phyloP scores from a whole-genome alignment of 768 basidiomycete genomes.

The Russula sp. region DNA sequence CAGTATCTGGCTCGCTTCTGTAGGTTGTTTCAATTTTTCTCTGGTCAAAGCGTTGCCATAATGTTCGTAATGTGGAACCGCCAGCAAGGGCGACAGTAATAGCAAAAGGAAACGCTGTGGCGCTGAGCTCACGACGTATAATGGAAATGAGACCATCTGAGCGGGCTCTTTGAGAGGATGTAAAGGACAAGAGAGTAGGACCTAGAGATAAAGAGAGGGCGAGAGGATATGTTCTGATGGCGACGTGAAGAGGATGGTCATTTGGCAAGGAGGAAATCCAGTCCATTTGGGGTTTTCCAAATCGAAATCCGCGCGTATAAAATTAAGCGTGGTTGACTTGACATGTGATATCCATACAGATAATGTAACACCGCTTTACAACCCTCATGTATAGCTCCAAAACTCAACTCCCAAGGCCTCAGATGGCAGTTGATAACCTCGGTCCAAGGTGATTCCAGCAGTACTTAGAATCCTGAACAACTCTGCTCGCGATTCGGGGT shows the following conservation, averaged over 20 bases:
- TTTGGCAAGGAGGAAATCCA: slow-evolving; percentile 26
- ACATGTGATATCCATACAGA: background rate
- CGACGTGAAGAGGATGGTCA: slow-evolving; percentile 54
- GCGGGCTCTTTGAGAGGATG: slow-evolving; percentile 38
- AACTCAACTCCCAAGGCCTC: slow-evolving; percentile 47
- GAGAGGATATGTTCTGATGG: slow-evolving; percentile 65
- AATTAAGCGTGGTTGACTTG: background rate
- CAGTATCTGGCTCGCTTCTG: background rate
- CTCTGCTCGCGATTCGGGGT: slow-evolving; percentile 69
- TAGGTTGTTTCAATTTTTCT: slow-evolving; percentile 8
- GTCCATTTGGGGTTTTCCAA: background rate
- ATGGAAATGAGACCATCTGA: slow-evolving; percentile 39
- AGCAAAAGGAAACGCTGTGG: slow-evolving; percentile 67
- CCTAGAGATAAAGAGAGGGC: slow-evolving; percentile 64
- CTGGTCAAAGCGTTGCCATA: slow-evolving; percentile 41
- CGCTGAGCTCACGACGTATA: slow-evolving; percentile 54
- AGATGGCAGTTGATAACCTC: slow-evolving; percentile 37
- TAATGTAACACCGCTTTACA: background rate
- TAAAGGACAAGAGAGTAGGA: slow-evolving; percentile 57
- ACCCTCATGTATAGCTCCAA: slow-evolving; percentile 54
- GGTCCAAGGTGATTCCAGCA: slow-evolving; percentile 36
- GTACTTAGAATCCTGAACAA: slow-evolving; percentile 54
- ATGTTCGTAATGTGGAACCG: slow-evolving; percentile 50
- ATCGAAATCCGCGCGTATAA: background rate
- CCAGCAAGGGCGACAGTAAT: slow-evolving; percentile 64